Evolutionary conservation across 352 stramenopile species (phyloP), one percentile per base, ranked within the genome.

Genomic region (Phytophthora citrophthora): DNA sequence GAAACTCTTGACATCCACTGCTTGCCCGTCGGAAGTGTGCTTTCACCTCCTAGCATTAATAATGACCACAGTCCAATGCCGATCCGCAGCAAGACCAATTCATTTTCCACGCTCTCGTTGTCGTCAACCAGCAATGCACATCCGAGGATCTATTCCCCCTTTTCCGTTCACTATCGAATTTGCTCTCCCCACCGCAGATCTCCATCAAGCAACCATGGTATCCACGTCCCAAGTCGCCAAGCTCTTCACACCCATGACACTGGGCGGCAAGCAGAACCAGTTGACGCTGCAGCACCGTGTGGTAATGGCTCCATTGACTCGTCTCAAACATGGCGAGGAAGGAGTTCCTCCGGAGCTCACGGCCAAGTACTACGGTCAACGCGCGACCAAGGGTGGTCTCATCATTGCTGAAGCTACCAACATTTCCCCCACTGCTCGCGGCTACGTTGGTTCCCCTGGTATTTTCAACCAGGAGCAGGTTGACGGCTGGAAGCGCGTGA

Each of bases 251-350:
- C 63, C 68, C 23, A 13, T 73, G 27, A 72, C 51, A 18, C 59
- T 76, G 11, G 68, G 68, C 15, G 68, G 68, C 68, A 70, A 76
- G 46, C 18, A 61, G 41, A 70, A 80, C 38, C 71, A 70, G 16
- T 46, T 84, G 26, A 64, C 72, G n/a, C 67, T 89, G 34, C 52
- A 71, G 41, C 77, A 90, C 55, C 76, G 79, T 39, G 74, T 90
- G 11, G 76, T 86, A 26, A 80, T 89, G 66, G 74, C 81, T 16
- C 81, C 81, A 12, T 54, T 89, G 23, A 90, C 81, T 18, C 76
- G 60, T 39, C 52, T 78, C 13, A 76, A 64, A 23, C 54, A 64
- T 26, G 72, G 56, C 24, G 61, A 69, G 20, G 64, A 77, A 32
- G 71, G 70, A 24, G 71, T 83, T 16, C 73, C 65, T 15, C 61